phyloP scores from a whole-genome alignment of 2,329 filamentous ascomycete genomes.

The Fusarium pseudoanthophilum region DNA sequence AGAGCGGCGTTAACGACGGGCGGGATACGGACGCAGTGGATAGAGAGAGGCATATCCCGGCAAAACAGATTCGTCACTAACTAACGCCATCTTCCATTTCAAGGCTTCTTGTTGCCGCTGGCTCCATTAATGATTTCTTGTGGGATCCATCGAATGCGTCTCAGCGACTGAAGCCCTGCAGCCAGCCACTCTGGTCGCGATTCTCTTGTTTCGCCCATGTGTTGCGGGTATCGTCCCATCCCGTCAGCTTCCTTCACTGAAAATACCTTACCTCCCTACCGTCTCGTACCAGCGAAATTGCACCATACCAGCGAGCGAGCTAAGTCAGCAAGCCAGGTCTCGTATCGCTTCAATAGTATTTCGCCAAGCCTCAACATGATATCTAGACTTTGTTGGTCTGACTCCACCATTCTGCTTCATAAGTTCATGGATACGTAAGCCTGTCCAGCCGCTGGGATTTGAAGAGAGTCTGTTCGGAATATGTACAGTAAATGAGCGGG shows the following conservation, averaged over 20 bases:
- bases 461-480: background rate
- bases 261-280: background rate
- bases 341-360: conserved; percentile 27
- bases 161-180: conserved; percentile 7
- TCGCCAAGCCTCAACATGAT: conserved; percentile 33
- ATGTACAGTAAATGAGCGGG: conserved; percentile 16
- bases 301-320: conserved; percentile 16
- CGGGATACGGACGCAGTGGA: background rate
- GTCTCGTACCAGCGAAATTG: conserved; percentile 22
- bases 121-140: conserved; percentile 18
- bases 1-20: conserved; percentile 20
- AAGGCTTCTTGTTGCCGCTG: conserved; percentile 18
- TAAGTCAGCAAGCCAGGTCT: conserved; percentile 20
- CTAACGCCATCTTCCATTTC: conserved; percentile 33
- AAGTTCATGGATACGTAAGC: conserved; percentile 15
- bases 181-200: conserved; percentile 9
- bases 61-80: conserved; percentile 36
- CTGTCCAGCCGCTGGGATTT: conserved; percentile 14
- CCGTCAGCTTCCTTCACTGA: conserved; percentile 14
- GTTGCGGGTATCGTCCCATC: conserved; percentile 1
- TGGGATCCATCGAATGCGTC: conserved; percentile 9
- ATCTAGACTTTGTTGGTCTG: conserved; percentile 7
- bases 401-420: conserved; percentile 25
- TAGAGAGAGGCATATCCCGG: conserved; percentile 24
- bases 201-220: conserved; percentile 32